phyloP scores from a whole-genome alignment of 495 filamentous ascomycete genomes.

The Endocarpon pusillum region DNA sequence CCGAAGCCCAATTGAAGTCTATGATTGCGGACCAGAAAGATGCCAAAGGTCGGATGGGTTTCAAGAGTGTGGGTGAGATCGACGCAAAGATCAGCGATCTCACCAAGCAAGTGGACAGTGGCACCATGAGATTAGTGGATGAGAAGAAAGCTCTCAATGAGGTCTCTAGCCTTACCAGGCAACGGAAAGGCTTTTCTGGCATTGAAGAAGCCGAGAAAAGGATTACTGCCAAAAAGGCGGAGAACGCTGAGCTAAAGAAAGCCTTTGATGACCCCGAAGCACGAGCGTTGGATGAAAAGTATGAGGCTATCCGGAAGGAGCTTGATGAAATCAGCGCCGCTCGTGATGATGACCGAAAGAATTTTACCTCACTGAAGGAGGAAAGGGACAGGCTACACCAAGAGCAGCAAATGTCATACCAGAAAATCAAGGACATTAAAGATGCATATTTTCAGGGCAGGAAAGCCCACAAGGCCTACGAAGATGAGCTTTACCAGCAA shows the following conservation, averaged over 20 bases:
- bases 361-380: constrained; percentile 71
- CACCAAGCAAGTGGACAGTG: constrained; percentile 68
- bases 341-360: constrained; percentile 75
- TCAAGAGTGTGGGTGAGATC: constrained; percentile 75
- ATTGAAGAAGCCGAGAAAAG: constrained; percentile 68
- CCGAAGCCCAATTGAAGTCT: constrained; percentile 68
- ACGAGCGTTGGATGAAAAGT: constrained; percentile 71
- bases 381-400: constrained; percentile 65
- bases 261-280: constrained; percentile 81
- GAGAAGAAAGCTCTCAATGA: constrained; percentile 86
- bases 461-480: constrained; percentile 62
- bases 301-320: constrained; percentile 65
- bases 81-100: constrained; percentile 64
- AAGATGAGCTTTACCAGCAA: constrained; percentile 56
- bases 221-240: constrained; percentile 69
- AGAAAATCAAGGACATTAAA: constrained; percentile 63
- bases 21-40: constrained; percentile 72
- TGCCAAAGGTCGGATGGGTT: constrained; percentile 55
- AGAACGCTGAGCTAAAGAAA: constrained; percentile 74
- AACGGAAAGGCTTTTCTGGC: constrained; percentile 72
- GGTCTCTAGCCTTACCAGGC: constrained; percentile 65
- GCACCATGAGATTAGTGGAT: constrained; percentile 83
- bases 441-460: constrained; percentile 65
- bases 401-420: constrained; percentile 71
- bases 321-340: constrained; percentile 77